Evolutionary conservation across 176 grass and related monocot genomes (phyloP), one percentile per base, ranked within the genome.

Genomic region (Eleusine indica): DNA sequence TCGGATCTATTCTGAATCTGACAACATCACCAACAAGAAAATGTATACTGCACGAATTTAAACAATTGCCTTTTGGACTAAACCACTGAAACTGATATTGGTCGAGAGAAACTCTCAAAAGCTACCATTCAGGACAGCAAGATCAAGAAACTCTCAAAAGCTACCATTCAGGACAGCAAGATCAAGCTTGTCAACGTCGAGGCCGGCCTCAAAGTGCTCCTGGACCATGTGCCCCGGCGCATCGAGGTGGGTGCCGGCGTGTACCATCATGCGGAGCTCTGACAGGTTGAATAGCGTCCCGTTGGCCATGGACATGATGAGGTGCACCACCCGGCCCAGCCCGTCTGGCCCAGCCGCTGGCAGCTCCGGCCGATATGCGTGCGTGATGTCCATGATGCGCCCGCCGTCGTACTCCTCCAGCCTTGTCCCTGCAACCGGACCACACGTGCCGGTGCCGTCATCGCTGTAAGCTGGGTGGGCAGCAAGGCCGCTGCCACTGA

Each of bases 371-470:
- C 78, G 74, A 86, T 92, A 92, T 52, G 86, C 90, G 78, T 97
- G 95, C 39, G 90, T 97, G 68, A 94, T 97, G 84, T 97, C 92
- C 43, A 97, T 12, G 87, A 97, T 92, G 66, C 86, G 56, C 41
- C 88, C 82, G 38, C 86, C 84, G 83, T 77, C 92, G 83, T 89
- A 70, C 86, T 91, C 92, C 86, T 86, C 88, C 9, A 76, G 53
- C 82, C 19, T 47, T 47, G 9, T 47, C 11, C 44, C 44, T 11
- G 44, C 44, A 11, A 47, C 44, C 1, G 44, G 44, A 47, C 44
- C 44, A 11, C 44, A 47, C 44, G 9, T 47, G 44, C 44, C 44
- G 8, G 44, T 10, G 44, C 44, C 44, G 11, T 47, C 44, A 10
- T 47, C 44, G 11, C 44, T 10, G 44, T 47, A 47, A 47, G 44